Conservation (phyloP, 2,329 filamentous ascomycete genomes). For the Xylariales sp. region DNA sequence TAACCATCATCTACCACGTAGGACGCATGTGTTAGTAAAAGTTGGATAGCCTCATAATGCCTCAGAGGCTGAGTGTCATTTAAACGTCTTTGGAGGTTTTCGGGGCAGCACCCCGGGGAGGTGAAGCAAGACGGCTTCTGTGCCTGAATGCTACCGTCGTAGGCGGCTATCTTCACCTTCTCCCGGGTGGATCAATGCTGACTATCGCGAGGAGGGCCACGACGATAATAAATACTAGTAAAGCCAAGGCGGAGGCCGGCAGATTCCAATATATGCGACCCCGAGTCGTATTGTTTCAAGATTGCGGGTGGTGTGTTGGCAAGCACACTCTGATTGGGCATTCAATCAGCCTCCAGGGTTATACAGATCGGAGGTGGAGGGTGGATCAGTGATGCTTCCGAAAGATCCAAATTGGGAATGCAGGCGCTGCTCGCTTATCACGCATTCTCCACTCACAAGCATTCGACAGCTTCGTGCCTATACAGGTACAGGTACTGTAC, state of each 20-base stretch:
- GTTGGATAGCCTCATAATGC: background rate
- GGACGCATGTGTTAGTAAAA: background rate
- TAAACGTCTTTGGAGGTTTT: background rate
- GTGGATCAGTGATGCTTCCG: conserved; percentile 28
- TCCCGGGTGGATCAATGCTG: conserved; percentile 2
- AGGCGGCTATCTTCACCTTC: conserved; percentile 28
- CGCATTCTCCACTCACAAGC: conserved; percentile 3
- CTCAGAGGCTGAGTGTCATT: background rate
- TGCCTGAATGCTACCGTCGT: conserved; percentile 31
- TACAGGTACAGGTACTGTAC: background rate
- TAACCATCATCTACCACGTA: conserved; percentile 4
- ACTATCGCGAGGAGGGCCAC: background rate
- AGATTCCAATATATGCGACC: conserved; percentile 17
- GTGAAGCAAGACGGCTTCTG: background rate
- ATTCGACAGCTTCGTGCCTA: background rate
- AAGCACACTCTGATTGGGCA: conserved; percentile 22
- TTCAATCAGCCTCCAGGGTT: conserved; percentile 16
- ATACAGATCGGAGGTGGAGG: conserved; percentile 13
- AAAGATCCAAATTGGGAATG: conserved; percentile 24
- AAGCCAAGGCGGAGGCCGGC: conserved; percentile 22
- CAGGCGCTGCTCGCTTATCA: conserved; percentile 15
- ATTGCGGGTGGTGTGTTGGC: conserved; percentile 19
- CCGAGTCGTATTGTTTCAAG: conserved; percentile 29
- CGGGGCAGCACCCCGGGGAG: background rate
- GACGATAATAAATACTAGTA: conserved; percentile 15